Evolutionary conservation across 2,329 filamentous ascomycete genomes (phyloP).

Genomic region (Diplodia intermedia): DNA sequence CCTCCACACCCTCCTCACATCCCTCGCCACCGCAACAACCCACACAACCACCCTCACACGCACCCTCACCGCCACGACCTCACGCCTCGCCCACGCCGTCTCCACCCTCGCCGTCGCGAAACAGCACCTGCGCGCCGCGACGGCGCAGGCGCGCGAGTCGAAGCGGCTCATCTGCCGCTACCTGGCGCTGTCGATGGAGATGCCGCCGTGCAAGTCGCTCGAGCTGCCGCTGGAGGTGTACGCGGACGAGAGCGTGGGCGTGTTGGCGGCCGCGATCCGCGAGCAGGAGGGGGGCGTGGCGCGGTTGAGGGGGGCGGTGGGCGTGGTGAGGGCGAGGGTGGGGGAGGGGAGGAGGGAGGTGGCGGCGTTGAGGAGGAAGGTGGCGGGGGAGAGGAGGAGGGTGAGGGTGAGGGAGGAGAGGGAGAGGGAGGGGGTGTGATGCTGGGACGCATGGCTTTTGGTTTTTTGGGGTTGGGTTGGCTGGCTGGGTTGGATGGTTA

Average conservation of each 20-base stretch:
- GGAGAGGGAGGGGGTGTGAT: background rate
- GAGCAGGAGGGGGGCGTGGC: background rate
- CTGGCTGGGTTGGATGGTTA: no score
- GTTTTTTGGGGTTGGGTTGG: no score
- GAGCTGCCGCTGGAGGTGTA: slow-evolving; percentile 9
- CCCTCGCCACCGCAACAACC: no score
- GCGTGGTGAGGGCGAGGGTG: background rate
- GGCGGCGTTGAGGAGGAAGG: background rate
- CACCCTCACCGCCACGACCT: no score
- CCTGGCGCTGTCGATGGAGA: background rate
- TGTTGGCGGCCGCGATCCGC: background rate
- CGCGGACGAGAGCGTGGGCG: background rate
- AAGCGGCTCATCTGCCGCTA: slow-evolving; percentile 18
- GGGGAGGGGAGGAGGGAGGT: no score
- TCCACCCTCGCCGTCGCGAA: background rate
- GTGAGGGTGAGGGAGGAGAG: background rate
- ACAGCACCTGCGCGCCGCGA: background rate
- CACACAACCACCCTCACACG: no score
- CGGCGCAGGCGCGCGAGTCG: background rate
- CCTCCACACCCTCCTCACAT: no score
- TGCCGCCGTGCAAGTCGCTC: slow-evolving; percentile 4
- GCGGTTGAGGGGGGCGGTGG: background rate
- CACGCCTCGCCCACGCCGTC: background rate
- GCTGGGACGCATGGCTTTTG: no score
- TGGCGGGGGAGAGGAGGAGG: background rate